Percentiles rank a stretch among this genome's conserved stretches.
Evolutionary conservation across 108 stramenopile genomes (phyloP).

Genomic region (Asterionellopsis glacialis): DNA sequence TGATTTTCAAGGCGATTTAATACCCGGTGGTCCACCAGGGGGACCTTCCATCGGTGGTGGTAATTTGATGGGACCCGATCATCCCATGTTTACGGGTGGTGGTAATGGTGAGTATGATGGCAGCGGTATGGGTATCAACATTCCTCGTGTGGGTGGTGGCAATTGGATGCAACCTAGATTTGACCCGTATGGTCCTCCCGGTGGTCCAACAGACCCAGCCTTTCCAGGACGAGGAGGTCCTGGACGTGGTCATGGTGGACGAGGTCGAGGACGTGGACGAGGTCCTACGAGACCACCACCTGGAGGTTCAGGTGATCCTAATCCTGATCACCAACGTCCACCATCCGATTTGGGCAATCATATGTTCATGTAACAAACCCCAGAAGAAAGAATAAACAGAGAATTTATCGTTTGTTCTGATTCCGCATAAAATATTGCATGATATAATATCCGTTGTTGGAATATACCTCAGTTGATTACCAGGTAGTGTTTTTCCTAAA

Average conservation of each 20-base stretch:
- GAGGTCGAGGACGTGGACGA: constrained; percentile 15
- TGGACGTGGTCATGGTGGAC: constrained; percentile 15
- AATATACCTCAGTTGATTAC: no score
- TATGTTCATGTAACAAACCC: constrained; percentile 41
- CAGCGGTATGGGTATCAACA: background rate
- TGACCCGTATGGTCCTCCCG: constrained; percentile 73
- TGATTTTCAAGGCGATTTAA: constrained; percentile 69
- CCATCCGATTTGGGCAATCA: constrained; percentile 43
- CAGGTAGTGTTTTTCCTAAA: no score
- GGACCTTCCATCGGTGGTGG: constrained; percentile 39
- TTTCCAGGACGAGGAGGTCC: constrained; percentile 18
- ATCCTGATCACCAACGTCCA: constrained; percentile 74
- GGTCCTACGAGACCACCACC: constrained; percentile 10
- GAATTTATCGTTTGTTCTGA: background rate
- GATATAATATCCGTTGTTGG: no score
- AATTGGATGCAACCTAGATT: constrained; percentile 71
- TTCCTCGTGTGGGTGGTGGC: constrained; percentile 14
- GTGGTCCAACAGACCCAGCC: constrained; percentile 40
- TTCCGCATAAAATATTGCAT: no score
- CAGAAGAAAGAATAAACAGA: background rate
- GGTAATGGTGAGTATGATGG: constrained; percentile 17
- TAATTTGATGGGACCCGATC: constrained; percentile 80
- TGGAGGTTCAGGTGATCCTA: constrained; percentile 61
- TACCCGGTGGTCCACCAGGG: constrained; percentile 50
- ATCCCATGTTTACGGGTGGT: constrained; percentile 62